These are phyloP conservation scores for Sonneratia alba DNA, from an alignment of 345 rosid genomes.

Conservation along the genomic window DNA sequence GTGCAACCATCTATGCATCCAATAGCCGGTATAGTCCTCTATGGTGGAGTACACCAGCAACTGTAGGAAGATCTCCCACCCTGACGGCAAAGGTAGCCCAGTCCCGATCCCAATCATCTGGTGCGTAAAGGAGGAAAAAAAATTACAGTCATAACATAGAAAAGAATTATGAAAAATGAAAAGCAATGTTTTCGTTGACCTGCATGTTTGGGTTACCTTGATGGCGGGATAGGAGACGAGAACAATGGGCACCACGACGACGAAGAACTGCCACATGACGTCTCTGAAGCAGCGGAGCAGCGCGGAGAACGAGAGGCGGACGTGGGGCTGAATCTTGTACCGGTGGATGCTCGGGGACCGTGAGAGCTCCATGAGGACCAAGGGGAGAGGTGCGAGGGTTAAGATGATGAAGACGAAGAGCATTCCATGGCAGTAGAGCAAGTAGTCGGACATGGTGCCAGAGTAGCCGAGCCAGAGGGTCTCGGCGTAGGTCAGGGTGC, in stretches of 20 bases:
- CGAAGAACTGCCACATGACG: slow-evolving; percentile 66
- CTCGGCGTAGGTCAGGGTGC: slow-evolving; percentile 62
- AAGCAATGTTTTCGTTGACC: no score
- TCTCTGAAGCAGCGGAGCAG: slow-evolving; percentile 64
- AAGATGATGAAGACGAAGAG: slow-evolving; percentile 59
- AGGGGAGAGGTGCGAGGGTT: slow-evolving; percentile 65
- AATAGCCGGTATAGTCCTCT: slow-evolving; percentile 81
- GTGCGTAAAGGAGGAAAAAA: background rate
- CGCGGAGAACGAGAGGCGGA: slow-evolving; percentile 40
- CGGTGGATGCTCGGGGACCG: slow-evolving; percentile 39
- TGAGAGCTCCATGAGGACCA: slow-evolving; percentile 38
- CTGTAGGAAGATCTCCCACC: slow-evolving; percentile 57
- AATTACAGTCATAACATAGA: background rate
- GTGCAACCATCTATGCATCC: slow-evolving; percentile 81
- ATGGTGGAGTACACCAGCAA: slow-evolving; percentile 57
- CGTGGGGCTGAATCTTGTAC: slow-evolving; percentile 90
- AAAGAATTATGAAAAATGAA: no score
- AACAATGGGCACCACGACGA: slow-evolving; percentile 76
- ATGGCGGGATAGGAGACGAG: slow-evolving; percentile 66
- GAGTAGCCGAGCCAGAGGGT: slow-evolving; percentile 80
- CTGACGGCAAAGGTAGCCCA: slow-evolving; percentile 67
- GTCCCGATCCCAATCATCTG: slow-evolving; percentile 65
- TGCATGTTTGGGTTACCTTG: slow-evolving; percentile 30
- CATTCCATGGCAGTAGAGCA: slow-evolving; percentile 66
- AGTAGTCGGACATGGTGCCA: slow-evolving; percentile 67